phyloP scores from a whole-genome alignment of 176 grass and related monocot species.

The Sorghum bicolor region DNA sequence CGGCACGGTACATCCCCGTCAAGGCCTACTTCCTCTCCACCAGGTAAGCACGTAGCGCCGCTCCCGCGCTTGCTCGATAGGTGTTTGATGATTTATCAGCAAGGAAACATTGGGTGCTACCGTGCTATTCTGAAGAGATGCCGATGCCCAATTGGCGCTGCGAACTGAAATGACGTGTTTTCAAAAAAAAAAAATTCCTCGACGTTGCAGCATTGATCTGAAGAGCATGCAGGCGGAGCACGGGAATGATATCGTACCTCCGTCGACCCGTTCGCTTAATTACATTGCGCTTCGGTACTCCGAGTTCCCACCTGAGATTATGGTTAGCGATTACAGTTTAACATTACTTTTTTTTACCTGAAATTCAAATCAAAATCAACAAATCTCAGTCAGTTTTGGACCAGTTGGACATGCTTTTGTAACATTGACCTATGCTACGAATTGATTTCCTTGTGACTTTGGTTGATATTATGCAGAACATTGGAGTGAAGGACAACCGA shows the following conservation, averaged over 20 bases:
- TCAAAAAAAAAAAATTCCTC: conserved; percentile 10
- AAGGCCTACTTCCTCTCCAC: conserved; percentile 92
- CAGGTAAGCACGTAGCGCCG: conserved; percentile 34
- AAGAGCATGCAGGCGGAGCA: conserved; percentile 85
- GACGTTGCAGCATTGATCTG: conserved; percentile 73
- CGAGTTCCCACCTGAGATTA: conserved; percentile 71
- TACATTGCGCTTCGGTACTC: conserved; percentile 78
- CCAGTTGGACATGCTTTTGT: not conserved
- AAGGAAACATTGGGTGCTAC: not conserved
- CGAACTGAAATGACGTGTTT: not conserved
- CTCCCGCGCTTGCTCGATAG: not conserved
- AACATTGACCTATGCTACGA: not conserved
- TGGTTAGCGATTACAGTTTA: conserved; percentile 37
- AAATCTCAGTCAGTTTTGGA: not conserved
- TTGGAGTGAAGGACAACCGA: conserved; percentile 64
- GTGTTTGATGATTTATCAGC: conserved; percentile 32
- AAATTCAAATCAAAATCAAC: conserved; percentile 6
- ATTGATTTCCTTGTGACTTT: conserved; percentile 18
- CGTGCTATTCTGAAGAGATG: not conserved
- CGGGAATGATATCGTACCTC: conserved; percentile 60
- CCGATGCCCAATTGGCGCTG: not conserved
- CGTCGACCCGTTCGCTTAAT: conserved; percentile 64
- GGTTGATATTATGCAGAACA: conserved; percentile 44
- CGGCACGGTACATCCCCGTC: conserved; percentile 67
- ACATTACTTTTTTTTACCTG: not conserved